A percentile compares a stretch with the other conserved stretches of the same genome.
These are phyloP conservation scores for Pseudopithomyces maydicus DNA, from an alignment of 2,329 filamentous ascomycete genomes.

Conservation along the genomic window DNA sequence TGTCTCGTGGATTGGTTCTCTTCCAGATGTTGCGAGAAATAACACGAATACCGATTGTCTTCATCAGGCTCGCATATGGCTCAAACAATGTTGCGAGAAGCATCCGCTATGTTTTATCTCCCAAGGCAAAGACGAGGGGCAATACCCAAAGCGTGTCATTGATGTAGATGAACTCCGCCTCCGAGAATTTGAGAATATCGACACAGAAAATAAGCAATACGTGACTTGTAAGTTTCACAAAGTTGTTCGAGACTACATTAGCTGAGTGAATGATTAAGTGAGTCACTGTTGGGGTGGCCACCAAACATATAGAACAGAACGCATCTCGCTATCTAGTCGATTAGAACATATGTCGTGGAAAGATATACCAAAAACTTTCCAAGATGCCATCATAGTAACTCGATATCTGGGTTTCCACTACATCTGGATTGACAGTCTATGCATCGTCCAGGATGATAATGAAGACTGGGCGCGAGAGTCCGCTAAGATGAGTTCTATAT, in stretches of 20 bases:
- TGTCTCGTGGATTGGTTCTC: background rate
- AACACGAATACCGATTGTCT: background rate
- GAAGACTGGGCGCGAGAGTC: background rate
- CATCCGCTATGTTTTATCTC: background rate
- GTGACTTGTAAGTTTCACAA: background rate
- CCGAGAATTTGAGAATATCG: background rate
- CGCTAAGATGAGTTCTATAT: conserved; percentile 5
- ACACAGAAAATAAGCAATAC: background rate
- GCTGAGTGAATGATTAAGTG: background rate
- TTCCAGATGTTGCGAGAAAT: background rate
- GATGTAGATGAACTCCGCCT: background rate
- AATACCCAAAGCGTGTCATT: background rate
- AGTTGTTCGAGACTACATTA: background rate
- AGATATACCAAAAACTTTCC: background rate
- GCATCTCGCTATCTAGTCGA: background rate
- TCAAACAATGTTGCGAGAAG: background rate
- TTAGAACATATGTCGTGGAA: background rate
- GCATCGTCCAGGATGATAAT: conserved; percentile 2
- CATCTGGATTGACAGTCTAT: conserved; percentile 9
- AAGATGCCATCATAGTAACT: background rate
- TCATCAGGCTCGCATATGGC: background rate
- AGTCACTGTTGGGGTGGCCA: background rate
- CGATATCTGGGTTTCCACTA: background rate
- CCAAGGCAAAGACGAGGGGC: background rate
- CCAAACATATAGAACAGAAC: background rate